These are phyloP conservation scores for Linum usitatissimum DNA, from an alignment of 345 rosid genomes.

Conservation along the genomic window DNA sequence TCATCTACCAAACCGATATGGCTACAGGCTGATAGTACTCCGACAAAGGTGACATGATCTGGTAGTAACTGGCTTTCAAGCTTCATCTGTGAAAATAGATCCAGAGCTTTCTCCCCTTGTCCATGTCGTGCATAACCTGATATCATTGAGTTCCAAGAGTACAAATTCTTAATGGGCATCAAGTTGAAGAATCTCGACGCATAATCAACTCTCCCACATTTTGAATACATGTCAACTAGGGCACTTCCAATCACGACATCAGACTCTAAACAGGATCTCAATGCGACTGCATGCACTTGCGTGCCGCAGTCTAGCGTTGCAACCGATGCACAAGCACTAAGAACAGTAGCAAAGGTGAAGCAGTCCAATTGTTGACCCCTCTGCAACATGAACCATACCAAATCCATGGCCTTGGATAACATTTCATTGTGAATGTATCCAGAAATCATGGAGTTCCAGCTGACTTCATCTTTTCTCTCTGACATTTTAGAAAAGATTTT, in stretches of 20 bases:
- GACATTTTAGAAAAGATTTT: conserved; percentile 69
- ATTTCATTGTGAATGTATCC: conserved; percentile 71
- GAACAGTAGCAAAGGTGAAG: conserved; percentile 85
- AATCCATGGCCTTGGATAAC: conserved; percentile 63
- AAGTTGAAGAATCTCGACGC: conserved; percentile 58
- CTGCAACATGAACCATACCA: conserved; percentile 71
- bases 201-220: conserved; percentile 85
- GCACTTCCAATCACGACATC: conserved; percentile 96
- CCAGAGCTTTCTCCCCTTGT: conserved; percentile 56
- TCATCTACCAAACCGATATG: conserved; percentile 73
- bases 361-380: conserved; percentile 59
- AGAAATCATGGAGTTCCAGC: conserved; percentile 87
- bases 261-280: conserved; percentile 61
- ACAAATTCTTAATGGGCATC: conserved; percentile 70
- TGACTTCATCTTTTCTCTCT: conserved; percentile 64
- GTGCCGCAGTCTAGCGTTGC: conserved; percentile 86
- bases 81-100: conserved; percentile 57
- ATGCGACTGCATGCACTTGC: conserved; percentile 80
- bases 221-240: conserved; percentile 86
- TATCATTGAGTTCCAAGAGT: conserved; percentile 95
- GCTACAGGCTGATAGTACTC: conserved; percentile 86
- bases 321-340: conserved; percentile 87
- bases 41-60: conserved; percentile 92
- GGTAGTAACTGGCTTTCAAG: conserved; percentile 39
- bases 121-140: conserved; percentile 88